phyloP scores from a whole-genome alignment of 176 grass and related monocot genomes.

The Neostapfia colusana region DNA sequence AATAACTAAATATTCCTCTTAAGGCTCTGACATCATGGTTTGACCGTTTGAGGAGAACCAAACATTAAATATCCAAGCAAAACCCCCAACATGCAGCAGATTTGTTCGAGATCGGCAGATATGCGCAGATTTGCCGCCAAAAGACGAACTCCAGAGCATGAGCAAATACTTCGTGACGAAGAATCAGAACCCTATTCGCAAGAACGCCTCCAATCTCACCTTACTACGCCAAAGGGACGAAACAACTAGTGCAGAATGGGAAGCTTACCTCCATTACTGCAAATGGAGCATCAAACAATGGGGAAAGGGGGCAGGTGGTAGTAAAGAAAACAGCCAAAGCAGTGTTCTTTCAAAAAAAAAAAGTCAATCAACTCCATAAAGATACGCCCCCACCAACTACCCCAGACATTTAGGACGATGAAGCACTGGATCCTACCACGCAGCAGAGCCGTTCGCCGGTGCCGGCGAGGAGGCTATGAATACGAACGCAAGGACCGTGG shows the following conservation, averaged over 20 bases:
- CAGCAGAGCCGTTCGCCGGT: conserved; percentile 1
- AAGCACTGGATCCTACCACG: conserved; percentile 21
- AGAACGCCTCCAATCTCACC: conserved; percentile 15
- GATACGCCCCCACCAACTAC: conserved; percentile 19
- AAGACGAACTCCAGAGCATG: not conserved
- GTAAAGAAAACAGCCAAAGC: conserved; percentile 26
- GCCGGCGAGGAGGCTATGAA: not conserved
- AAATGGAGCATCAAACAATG: conserved; percentile 15
- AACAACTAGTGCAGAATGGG: not conserved
- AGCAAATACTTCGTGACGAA: conserved; percentile 28
- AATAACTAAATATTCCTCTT: not conserved
- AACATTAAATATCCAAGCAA: not conserved
- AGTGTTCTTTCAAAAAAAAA: conserved; percentile 20
- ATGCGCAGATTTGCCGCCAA: not conserved
- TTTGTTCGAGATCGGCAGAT: conserved; percentile 3
- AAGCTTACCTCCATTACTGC: not conserved
- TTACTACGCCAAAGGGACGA: not conserved
- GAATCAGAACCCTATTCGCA: conserved; percentile 11
- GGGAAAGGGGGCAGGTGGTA: conserved; percentile 14
- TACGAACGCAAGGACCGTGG: not conserved
- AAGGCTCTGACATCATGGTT: not conserved
- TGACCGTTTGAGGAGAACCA: conserved; percentile 15
- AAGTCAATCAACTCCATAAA: not conserved
- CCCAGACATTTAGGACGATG: not conserved
- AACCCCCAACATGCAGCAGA: not conserved